Conservation (phyloP, 345 rosid species). For the Sisymbrium irio region DNA sequence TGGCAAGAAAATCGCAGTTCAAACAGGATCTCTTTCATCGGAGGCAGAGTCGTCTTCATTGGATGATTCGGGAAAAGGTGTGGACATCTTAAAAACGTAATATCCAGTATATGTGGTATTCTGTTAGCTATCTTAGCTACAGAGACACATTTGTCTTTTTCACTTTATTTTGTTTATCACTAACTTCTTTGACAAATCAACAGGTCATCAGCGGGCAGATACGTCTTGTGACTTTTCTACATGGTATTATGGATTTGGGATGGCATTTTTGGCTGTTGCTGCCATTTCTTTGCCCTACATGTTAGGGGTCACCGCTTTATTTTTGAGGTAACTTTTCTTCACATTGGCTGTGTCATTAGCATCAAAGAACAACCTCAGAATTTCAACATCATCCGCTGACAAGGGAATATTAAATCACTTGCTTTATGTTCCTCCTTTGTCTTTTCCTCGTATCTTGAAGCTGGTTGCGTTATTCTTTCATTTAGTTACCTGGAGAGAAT, state of each 20-base stretch:
- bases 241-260: conserved; percentile 72
- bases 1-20: conserved; percentile 59
- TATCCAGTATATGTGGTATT: background rate
- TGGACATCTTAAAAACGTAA: background rate
- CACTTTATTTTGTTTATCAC: background rate
- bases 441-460: background rate
- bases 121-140: background rate
- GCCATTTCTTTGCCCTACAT: conserved; percentile 69
- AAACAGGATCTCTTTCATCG: conserved; percentile 44
- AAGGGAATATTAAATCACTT: background rate
- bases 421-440: conserved; percentile 4
- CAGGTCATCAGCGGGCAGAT: conserved; percentile 70
- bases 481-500: background rate
- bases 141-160: background rate
- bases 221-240: conserved; percentile 50
- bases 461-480: background rate
- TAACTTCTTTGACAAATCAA: conserved; percentile 5
- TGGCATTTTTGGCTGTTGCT: conserved; percentile 62
- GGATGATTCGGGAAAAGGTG: conserved; percentile 82
- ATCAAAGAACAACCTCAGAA: too few species aligned
- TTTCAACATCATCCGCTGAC: background rate
- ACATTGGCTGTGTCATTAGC: background rate
- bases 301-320: conserved; percentile 79
- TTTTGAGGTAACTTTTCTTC: conserved; percentile 52
- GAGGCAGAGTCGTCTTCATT: conserved; percentile 41